A percentile compares a stretch with the other conserved stretches of the same genome.
phyloP scores from a whole-genome alignment of 2,329 filamentous ascomycete species.

The Xylaria sp. region DNA sequence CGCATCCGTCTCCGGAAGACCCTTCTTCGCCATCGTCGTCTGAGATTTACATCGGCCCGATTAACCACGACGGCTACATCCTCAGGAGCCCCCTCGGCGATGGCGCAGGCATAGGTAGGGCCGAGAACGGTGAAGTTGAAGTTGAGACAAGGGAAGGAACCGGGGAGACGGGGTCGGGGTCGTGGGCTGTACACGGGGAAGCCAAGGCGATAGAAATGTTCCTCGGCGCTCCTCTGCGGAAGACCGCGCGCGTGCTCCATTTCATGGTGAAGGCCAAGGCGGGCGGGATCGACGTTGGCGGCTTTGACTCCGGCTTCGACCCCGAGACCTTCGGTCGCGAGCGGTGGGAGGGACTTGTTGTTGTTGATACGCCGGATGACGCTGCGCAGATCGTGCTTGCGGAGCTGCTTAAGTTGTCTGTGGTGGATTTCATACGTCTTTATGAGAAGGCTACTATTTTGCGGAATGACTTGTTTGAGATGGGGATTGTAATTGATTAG shows the following conservation, averaged over 20 bases:
- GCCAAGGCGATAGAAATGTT: not conserved
- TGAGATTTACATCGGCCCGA: too few relatives aligned
- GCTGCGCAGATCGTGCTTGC: constrained; percentile 15
- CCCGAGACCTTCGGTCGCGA: constrained; percentile 14
- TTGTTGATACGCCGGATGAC: constrained; percentile 4
- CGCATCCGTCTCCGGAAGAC: not conserved
- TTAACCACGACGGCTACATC: too few relatives aligned
- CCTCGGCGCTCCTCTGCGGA: not conserved
- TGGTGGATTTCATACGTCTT: constrained; percentile 12
- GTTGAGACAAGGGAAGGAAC: too few relatives aligned
- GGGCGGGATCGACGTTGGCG: constrained; percentile 25
- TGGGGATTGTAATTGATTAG: constrained; percentile 16
- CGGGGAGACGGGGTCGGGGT: too few relatives aligned
- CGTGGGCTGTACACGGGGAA: too few relatives aligned
- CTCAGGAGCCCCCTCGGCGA: too few relatives aligned
- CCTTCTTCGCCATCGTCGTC: not conserved
- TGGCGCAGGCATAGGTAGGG: too few relatives aligned
- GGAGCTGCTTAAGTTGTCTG: not conserved
- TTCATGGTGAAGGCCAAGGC: constrained; percentile 29
- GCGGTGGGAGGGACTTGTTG: constrained; percentile 16
- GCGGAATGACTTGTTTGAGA: constrained; percentile 4
- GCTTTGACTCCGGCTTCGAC: constrained; percentile 13
- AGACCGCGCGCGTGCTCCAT: constrained; percentile 24
- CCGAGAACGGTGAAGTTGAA: too few relatives aligned
- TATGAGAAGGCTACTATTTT: not conserved